Evolutionary conservation across 2,329 filamentous ascomycete genomes (phyloP).

Genomic region (Exophiala dermatitidis): DNA sequence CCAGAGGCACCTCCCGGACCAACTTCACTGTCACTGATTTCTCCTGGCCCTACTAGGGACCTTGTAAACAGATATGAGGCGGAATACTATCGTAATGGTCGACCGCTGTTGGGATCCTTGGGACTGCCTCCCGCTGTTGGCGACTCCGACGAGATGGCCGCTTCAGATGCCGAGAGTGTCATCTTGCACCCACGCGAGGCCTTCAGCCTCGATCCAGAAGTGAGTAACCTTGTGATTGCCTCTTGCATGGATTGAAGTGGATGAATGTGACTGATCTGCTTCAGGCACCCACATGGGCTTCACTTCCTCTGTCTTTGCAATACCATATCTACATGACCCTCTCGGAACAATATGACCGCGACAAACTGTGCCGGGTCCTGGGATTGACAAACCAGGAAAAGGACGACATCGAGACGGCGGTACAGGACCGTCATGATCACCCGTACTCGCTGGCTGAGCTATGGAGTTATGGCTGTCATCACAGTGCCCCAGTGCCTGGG

Average conservation of each 20-base stretch:
- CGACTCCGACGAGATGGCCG: too few species aligned
- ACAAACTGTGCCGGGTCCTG: background rate
- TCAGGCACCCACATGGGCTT: constrained; percentile 9
- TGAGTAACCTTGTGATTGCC: background rate
- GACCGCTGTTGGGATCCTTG: too few species aligned
- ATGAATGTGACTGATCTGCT: background rate
- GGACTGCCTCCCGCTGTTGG: too few species aligned
- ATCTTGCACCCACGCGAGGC: too few species aligned
- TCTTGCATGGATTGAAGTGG: background rate
- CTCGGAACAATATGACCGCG: background rate
- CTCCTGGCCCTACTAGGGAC: background rate
- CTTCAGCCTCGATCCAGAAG: background rate
- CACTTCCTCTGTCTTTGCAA: constrained; percentile 15
- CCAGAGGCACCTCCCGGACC: background rate
- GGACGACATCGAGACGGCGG: constrained; percentile 4
- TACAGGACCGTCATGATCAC: background rate
- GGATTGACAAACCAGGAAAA: constrained; percentile 14
- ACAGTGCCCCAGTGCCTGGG: background rate
- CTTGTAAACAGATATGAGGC: background rate
- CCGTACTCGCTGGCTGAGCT: constrained; percentile 8
- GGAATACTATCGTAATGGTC: too few species aligned
- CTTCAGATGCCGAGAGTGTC: too few species aligned
- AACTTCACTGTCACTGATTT: background rate
- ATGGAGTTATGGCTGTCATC: constrained; percentile 6
- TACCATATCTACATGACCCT: constrained; percentile 14